phyloP scores from a whole-genome alignment of 2,329 filamentous ascomycete species.

The Coniella lustricola region DNA sequence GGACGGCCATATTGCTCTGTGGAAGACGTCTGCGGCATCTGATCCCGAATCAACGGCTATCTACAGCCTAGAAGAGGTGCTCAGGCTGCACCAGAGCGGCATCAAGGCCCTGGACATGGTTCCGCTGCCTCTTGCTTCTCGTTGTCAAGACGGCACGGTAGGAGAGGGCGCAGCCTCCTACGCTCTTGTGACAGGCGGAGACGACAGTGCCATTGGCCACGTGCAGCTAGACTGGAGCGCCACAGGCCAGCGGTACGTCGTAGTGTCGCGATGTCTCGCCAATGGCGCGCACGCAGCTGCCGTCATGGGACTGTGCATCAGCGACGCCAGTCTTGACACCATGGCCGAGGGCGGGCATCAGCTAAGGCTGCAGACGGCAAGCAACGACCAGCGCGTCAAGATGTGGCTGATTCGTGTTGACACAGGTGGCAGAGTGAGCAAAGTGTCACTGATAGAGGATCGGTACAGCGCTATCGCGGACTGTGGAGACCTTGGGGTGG shows the following conservation, averaged over 20 bases:
- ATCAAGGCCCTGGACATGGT: constrained; percentile 59
- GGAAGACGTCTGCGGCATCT: constrained; percentile 27
- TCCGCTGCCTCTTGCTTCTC: background rate
- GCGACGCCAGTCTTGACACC: constrained; percentile 21
- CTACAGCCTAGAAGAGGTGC: constrained; percentile 26
- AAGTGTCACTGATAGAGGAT: constrained; percentile 39
- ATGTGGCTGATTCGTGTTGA: constrained; percentile 36
- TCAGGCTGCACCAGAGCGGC: constrained; percentile 68
- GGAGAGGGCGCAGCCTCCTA: constrained; percentile 20
- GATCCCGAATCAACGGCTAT: constrained; percentile 4
- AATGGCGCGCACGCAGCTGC: constrained; percentile 63
- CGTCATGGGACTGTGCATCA: constrained; percentile 50
- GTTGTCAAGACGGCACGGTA: constrained; percentile 4
- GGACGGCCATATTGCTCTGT: constrained; percentile 68
- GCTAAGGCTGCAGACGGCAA: constrained; percentile 35
- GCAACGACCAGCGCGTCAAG: constrained; percentile 58
- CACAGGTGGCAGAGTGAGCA: constrained; percentile 4
- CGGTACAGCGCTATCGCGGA: constrained; percentile 55
- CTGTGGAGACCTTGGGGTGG: constrained; percentile 42
- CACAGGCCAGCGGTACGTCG: constrained; percentile 5
- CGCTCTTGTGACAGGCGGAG: constrained; percentile 69
- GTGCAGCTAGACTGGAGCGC: constrained; percentile 32
- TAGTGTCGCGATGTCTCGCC: constrained; percentile 29
- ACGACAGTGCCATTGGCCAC: constrained; percentile 74
- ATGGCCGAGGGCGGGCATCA: constrained; percentile 9